Conservation (phyloP, 192 early-diverging fungal species). For the Coemansia sp. region DNA sequence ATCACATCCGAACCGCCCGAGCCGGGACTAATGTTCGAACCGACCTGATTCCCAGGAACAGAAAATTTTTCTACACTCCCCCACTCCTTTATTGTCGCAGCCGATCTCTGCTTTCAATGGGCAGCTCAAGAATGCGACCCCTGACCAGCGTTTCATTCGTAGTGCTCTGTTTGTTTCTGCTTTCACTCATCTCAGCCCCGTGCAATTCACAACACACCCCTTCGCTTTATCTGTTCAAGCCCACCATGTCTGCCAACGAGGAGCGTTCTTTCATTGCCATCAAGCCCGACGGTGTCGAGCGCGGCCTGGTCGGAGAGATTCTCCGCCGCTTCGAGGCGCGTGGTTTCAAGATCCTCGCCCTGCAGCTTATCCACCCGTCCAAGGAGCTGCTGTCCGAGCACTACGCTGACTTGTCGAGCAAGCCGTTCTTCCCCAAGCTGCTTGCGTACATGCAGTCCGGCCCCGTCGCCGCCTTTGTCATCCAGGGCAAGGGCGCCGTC, state of each 20-base stretch:
- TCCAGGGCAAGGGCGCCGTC: slow-evolving; percentile 85
- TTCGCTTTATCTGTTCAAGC: not conserved
- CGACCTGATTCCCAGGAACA: not conserved
- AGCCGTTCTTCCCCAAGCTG: slow-evolving; percentile 89
- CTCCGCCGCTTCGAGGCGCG: slow-evolving; percentile 89
- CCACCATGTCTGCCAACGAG: slow-evolving; percentile 49
- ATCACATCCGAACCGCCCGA: not conserved
- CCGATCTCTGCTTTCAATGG: not conserved
- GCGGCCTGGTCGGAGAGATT: slow-evolving; percentile 90
- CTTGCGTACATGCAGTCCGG: slow-evolving; percentile 85
- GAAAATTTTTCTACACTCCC: slow-evolving; percentile 4
- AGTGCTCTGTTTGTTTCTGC: slow-evolving; percentile 27
- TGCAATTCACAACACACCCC: not conserved
- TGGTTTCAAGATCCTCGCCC: slow-evolving; percentile 86
- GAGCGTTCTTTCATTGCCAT: slow-evolving; percentile 55
- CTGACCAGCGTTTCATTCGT: slow-evolving; percentile 18
- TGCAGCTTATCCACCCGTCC: slow-evolving; percentile 75
- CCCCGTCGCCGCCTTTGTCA: slow-evolving; percentile 95
- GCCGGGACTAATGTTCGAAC: too few species aligned
- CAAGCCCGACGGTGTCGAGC: slow-evolving; percentile 64
- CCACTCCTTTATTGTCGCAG: slow-evolving; percentile 1
- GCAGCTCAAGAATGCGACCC: slow-evolving; percentile 21
- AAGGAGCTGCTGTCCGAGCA: slow-evolving; percentile 72
- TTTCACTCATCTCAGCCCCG: slow-evolving; percentile 6
- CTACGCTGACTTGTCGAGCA: slow-evolving; percentile 80